phyloP scores from a whole-genome alignment of 208 protist genomes.

The Porcisia deanei region DNA sequence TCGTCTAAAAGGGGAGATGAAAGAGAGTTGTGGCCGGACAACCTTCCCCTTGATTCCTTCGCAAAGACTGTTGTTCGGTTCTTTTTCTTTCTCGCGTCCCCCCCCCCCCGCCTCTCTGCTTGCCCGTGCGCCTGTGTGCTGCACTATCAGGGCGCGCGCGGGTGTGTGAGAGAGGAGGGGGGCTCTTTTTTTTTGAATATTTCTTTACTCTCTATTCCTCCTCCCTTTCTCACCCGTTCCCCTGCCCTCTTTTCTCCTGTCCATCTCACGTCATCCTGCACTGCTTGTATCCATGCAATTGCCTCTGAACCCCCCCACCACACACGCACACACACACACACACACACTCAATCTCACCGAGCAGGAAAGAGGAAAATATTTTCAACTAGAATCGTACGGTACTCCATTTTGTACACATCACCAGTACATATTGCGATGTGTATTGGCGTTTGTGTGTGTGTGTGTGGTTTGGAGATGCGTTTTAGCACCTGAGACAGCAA shows the following conservation, averaged over 20 bases:
- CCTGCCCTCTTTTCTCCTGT: not conserved
- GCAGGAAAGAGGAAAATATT: no score
- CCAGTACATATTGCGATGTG: no score
- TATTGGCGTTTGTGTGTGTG: no score
- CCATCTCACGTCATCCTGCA: not conserved
- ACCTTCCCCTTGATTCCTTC: not conserved
- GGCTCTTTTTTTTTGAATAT: no score
- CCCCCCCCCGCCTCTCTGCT: not conserved
- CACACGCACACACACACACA: constrained; percentile 9
- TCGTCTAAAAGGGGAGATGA: not conserved
- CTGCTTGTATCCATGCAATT: not conserved
- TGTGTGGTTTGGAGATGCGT: no score
- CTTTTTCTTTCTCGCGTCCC: not conserved
- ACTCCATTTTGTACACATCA: no score
- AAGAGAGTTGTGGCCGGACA: not conserved
- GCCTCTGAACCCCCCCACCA: no score
- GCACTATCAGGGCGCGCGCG: not conserved
- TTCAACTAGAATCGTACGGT: no score
- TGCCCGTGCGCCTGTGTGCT: not conserved
- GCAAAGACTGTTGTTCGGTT: not conserved
- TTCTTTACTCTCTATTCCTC: not conserved
- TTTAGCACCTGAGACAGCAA: no score
- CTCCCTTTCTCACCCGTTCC: not conserved
- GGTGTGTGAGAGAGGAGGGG: no score
- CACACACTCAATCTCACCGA: no score